A percentile compares a stretch with the other conserved stretches of the same genome.
Evolutionary conservation across 768 basidiomycete genomes (phyloP).

Genomic region (Neoboletus magnificus): DNA sequence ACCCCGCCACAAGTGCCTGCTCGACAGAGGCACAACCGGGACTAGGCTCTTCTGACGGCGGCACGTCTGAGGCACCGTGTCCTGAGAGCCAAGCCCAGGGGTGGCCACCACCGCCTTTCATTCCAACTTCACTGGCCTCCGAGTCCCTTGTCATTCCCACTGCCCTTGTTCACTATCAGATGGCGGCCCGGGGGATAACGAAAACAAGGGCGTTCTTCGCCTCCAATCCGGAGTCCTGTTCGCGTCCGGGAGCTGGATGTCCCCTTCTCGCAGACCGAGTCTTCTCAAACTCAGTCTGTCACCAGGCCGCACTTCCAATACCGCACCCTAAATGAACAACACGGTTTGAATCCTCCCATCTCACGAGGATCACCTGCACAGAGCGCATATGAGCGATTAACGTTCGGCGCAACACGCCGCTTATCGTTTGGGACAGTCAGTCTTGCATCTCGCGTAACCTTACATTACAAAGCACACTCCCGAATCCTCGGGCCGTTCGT

Average conservation of each 20-base stretch:
- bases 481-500: background rate
- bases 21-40: too few relatives aligned
- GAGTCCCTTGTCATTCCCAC: too few relatives aligned
- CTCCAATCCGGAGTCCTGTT: background rate
- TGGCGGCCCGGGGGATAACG: background rate
- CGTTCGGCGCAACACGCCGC: background rate
- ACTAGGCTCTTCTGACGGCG: too few relatives aligned
- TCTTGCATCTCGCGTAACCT: background rate
- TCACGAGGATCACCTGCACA: conserved; percentile 1
- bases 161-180: too few relatives aligned
- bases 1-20: too few relatives aligned
- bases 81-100: too few relatives aligned
- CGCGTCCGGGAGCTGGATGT: background rate
- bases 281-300: background rate
- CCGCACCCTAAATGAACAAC: background rate
- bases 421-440: background rate
- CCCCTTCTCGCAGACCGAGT: background rate
- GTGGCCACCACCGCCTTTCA: too few relatives aligned
- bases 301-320: background rate
- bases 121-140: too few relatives aligned
- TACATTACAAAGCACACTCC: background rate
- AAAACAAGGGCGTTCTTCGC: background rate
- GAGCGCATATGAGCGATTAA: background rate
- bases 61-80: too few relatives aligned
- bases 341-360: background rate